phyloP scores from a whole-genome alignment of 805 yeast genomes.

The Candida saitoana region DNA sequence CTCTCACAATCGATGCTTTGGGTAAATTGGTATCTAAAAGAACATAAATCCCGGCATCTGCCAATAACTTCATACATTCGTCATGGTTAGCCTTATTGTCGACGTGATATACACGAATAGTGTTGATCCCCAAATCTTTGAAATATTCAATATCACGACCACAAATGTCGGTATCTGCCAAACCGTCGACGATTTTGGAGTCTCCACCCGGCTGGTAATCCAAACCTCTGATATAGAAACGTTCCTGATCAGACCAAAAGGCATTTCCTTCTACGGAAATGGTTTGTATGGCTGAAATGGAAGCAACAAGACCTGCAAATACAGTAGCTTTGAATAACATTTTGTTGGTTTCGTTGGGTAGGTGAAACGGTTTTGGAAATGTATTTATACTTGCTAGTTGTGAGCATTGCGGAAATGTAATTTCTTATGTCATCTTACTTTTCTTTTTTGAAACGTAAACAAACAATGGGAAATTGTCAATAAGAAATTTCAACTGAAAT shows the following conservation, averaged over 20 bases:
- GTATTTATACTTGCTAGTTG: no score
- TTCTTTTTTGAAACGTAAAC: no score
- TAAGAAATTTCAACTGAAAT: no score
- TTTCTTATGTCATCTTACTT: no score
- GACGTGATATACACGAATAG: slow-evolving; percentile 77
- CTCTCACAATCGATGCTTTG: slow-evolving; percentile 65
- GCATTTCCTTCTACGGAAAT: slow-evolving; percentile 74
- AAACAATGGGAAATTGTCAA: no score
- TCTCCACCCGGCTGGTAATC: slow-evolving; percentile 97
- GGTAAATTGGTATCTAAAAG: slow-evolving; percentile 84
- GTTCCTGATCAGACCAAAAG: slow-evolving; percentile 51
- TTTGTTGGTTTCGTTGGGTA: no score
- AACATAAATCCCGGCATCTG: slow-evolving; percentile 88
- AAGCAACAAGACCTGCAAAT: background rate
- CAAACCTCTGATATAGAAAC: slow-evolving; percentile 87
- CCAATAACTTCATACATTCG: slow-evolving; percentile 82
- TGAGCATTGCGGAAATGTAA: no score
- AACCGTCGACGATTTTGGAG: slow-evolving; percentile 72
- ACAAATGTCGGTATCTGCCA: slow-evolving; percentile 66
- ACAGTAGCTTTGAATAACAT: slow-evolving; percentile 5
- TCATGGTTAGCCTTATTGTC: slow-evolving; percentile 86
- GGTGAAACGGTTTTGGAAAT: no score
- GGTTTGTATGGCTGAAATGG: slow-evolving; percentile 35
- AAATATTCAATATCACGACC: slow-evolving; percentile 76
- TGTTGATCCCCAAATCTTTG: slow-evolving; percentile 78